Evolutionary conservation across 352 stramenopile genomes (phyloP).

Genomic region (Pythium myriotylum): DNA sequence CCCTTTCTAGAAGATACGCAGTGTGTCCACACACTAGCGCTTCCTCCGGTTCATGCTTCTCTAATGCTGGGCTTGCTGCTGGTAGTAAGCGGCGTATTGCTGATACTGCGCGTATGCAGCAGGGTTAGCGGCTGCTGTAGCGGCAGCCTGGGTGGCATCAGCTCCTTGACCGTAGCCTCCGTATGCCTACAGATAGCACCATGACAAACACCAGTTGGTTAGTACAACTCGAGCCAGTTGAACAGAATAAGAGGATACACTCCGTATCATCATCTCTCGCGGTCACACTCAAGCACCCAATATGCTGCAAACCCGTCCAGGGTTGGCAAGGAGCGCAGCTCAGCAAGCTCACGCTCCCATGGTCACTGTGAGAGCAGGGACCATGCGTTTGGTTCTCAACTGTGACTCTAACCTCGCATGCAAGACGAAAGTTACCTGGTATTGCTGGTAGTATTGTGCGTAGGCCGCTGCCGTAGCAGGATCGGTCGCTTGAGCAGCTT

Average conservation of each 20-base stretch:
- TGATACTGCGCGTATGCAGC: conserved; percentile 62
- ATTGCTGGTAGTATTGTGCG: conserved; percentile 74
- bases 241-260: conserved; percentile 19
- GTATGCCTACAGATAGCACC: conserved; percentile 48
- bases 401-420: conserved; percentile 17
- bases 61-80: conserved; percentile 35
- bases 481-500: conserved; percentile 30
- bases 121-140: conserved; percentile 16
- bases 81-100: conserved; percentile 68
- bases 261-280: conserved; percentile 23
- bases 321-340: neutral
- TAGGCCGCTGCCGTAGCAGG: conserved; percentile 35
- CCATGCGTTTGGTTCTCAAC: conserved; percentile 24
- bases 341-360: neutral
- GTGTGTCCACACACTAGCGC: no score
- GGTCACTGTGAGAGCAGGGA: conserved; percentile 24
- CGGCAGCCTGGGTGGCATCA: conserved; percentile 15
- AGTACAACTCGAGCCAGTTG: neutral
- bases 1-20: no score
- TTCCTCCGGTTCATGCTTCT: neutral
- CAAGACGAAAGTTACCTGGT: conserved; percentile 61
- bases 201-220: conserved; percentile 12
- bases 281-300: conserved; percentile 19
- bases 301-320: conserved; percentile 3
- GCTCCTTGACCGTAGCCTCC: conserved; percentile 51